These are phyloP conservation scores for Alternaria triticina DNA, from an alignment of 2,329 filamentous ascomycete species.

Conservation along the genomic window DNA sequence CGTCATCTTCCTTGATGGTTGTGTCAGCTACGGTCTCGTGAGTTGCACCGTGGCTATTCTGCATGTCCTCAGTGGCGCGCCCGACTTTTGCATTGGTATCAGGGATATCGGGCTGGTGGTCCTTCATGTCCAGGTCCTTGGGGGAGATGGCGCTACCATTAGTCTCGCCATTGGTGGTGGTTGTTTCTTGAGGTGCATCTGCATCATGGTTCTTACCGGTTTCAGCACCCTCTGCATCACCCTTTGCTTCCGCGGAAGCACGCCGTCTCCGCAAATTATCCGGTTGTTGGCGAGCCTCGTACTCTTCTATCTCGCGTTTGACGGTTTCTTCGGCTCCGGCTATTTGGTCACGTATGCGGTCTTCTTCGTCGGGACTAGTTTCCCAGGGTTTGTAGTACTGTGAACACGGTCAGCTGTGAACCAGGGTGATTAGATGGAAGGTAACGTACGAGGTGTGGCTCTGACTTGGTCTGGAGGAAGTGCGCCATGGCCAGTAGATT, in stretches of 20 bases:
- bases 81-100: constrained; percentile 25
- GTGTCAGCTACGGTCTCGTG: constrained; percentile 42
- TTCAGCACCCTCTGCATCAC: constrained; percentile 22
- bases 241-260: constrained; percentile 16
- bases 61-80: constrained; percentile 21
- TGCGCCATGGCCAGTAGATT: constrained; percentile 74
- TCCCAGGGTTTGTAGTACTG: constrained; percentile 91
- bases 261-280: constrained; percentile 29
- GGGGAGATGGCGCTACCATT: constrained; percentile 29
- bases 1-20: constrained; percentile 57
- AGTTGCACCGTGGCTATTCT: constrained; percentile 22
- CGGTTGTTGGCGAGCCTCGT: constrained; percentile 55
- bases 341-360: constrained; percentile 73
- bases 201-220: constrained; percentile 34
- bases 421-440: neutral
- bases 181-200: constrained; percentile 23
- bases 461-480: constrained; percentile 73
- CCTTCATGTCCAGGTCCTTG: constrained; percentile 33
- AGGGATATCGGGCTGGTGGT: constrained; percentile 28
- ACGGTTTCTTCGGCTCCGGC: constrained; percentile 68
- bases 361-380: constrained; percentile 71
- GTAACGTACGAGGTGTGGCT: constrained; percentile 74
- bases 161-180: constrained; percentile 32
- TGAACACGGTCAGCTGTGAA: constrained; percentile 23
- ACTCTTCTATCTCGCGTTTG: constrained; percentile 68